Evolutionary conservation across 208 protist genomes (phyloP), one percentile per base, ranked within the genome.

Genomic region (Trypanosoma vivax): DNA sequence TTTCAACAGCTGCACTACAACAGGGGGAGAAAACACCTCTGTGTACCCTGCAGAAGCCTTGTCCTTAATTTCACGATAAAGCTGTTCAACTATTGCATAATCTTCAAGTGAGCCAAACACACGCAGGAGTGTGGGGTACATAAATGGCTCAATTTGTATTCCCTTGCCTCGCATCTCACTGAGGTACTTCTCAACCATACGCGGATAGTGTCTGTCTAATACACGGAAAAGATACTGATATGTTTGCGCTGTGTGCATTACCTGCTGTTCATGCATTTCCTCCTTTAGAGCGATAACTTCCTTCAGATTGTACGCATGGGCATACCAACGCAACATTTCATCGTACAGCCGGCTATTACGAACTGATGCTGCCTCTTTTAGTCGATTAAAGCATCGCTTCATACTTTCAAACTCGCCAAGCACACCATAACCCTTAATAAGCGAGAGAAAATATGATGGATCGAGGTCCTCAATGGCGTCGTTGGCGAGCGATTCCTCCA

Each of bases 261-360:
- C 70, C 43, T 80, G 50, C 30, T 68, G 46, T 23, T 73, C 68
- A 5, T 66, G 76, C 89, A 95, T 95, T 50, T 92, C 76, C 42
- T 93, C 78, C 43, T 95, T 95, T 30, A 95, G 65, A 1, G 77
- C 76, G 30, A 95, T 81, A 19, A 90, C 89, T 27, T 93, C 85
- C 42, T 89, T 90, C 0, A 93, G 45, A 49, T 93, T 95, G 61
- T 80, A 83, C 24, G 76, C 48, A 49, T 87, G 67, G 5, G 85
- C 76, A 59, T 90, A 89, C 85, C 89, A 95, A 38, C 75, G 70
- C 11, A 95, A 62, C 81, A 93, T 88, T 60, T 95, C 89, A 52
- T 93, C 83, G 70, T 92, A 95, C 3, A 90, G 55, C 3, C 74
- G 63, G 53, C 88, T 73, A 37, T 93, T 81, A 40, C 76, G 79